phyloP scores from a whole-genome alignment of 345 rosid genomes.

The Carallia brachiata region DNA sequence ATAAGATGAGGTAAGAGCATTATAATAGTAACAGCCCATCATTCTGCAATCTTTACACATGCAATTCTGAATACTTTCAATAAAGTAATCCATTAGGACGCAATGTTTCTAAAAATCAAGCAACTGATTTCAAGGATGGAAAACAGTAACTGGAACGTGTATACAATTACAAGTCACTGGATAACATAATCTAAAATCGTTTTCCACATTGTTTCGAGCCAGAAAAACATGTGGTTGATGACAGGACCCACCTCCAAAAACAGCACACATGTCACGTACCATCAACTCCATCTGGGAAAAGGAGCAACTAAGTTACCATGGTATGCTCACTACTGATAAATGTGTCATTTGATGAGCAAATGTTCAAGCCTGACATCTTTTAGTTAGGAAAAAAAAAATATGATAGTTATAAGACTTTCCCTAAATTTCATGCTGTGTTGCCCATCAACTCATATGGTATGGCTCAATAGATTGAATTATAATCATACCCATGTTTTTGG shows the following conservation, averaged over 20 bases:
- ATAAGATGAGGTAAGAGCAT: not conserved
- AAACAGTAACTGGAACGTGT: not conserved
- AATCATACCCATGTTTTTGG: not conserved
- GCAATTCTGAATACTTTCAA: not conserved
- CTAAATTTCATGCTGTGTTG: not conserved
- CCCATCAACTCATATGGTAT: too few relatives aligned
- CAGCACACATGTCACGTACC: slow-evolving; percentile 84
- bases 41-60: not conserved
- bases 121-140: not conserved
- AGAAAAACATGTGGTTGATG: slow-evolving; percentile 31
- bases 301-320: slow-evolving; percentile 55
- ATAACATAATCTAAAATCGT: slow-evolving; percentile 4
- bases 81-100: not conserved
- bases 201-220: slow-evolving; percentile 18
- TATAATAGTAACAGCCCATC: not conserved
- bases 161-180: not conserved
- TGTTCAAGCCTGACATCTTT: slow-evolving; percentile 10
- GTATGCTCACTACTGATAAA: slow-evolving; percentile 21
- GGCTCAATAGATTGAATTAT: too few relatives aligned
- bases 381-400: not conserved
- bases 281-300: slow-evolving; percentile 97
- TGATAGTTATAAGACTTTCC: not conserved
- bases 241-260: slow-evolving; percentile 73
- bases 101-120: slow-evolving; percentile 8
- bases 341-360: slow-evolving; percentile 17